Base-by-base conservation (phyloP, 2,329 filamentous ascomycete species). In the Camillea tinctor region DNA sequence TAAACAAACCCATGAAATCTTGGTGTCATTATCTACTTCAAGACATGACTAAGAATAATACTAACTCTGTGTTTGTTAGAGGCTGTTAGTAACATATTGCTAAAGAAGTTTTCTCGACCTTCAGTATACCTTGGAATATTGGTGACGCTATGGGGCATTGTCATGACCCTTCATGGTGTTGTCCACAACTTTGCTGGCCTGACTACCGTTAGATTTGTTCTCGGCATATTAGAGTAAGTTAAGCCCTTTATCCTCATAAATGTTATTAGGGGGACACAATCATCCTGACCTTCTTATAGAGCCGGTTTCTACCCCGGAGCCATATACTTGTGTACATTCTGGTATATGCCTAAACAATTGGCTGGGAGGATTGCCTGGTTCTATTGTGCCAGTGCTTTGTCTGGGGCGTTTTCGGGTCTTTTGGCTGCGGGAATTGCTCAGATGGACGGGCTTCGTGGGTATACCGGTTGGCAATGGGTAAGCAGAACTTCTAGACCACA, bases 401-500 rank as follows among this genome's bases (percentile, higher is more conserved):
- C 73, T 0, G 79, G 79, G 4, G 79, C 78, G 4, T 81, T 82
- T 62, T 79, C 76, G 0, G 79, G 80, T 0, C 73, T 82, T 1
- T 66, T 81, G 0, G 79, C 79, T 0, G 77, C 73, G 63, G 75
- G 69, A 0, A 81, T 82, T 57, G 73, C 74, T 21, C 76, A 79
- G 57, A 78, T 81, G 78, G 73, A 81, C 40, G 81, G 80, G 0
- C 62, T 75, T 1, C 74, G 76, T 1, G 77, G 77, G 0, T 67
- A 78, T 0, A 70, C 71, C 4, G 79, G 80, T 17, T 82, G 79
- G 80, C 75, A 78, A 57, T 84, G 81, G 74, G 68, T 73, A 60
- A 54, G 65, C 60, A 1, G 9, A 44, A 11, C 5, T 9, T 19
- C 15, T 15, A 15, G 13, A 44, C 36, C 11, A 44, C 13, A 17